These are phyloP conservation scores for Inga oerstediana DNA, from an alignment of 306 rosid species.

Conservation along the genomic window DNA sequence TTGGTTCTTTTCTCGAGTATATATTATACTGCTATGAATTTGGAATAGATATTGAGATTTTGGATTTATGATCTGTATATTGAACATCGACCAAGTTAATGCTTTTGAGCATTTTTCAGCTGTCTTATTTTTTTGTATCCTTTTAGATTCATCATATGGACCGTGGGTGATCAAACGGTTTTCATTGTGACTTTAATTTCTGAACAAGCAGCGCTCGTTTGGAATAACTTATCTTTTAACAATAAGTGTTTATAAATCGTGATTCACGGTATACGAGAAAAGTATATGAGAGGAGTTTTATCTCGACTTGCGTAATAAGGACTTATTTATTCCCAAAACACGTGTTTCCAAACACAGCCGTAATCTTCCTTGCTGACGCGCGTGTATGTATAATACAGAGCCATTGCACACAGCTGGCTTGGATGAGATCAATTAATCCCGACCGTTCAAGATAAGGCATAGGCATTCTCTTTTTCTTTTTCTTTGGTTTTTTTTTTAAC, in stretches of 20 bases:
- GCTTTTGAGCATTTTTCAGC: background rate
- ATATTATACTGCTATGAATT: background rate
- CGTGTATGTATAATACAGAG: background rate
- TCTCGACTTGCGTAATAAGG: too few relatives aligned
- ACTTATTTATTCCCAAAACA: too few relatives aligned
- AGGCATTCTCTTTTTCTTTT: too few relatives aligned
- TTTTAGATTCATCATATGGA: background rate
- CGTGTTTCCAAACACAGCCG: too few relatives aligned
- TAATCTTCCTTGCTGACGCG: background rate
- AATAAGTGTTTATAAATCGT: too few relatives aligned
- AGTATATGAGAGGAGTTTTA: too few relatives aligned
- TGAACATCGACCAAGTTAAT: background rate
- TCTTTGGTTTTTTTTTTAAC: too few relatives aligned
- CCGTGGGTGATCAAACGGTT: background rate
- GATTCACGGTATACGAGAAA: too few relatives aligned
- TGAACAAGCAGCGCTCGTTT: too few relatives aligned
- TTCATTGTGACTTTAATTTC: background rate
- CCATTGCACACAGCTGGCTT: background rate
- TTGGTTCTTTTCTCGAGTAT: constrained; percentile 1
- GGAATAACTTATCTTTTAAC: too few relatives aligned
- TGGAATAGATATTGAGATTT: background rate
- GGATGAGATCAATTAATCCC: too few relatives aligned
- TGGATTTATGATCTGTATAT: constrained; percentile 2
- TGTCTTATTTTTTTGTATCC: background rate
- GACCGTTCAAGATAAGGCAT: too few relatives aligned